Base-by-base conservation (phyloP, 228 moss, liverwort and hornwort species). In the Sphagnum magellanicum region DNA sequence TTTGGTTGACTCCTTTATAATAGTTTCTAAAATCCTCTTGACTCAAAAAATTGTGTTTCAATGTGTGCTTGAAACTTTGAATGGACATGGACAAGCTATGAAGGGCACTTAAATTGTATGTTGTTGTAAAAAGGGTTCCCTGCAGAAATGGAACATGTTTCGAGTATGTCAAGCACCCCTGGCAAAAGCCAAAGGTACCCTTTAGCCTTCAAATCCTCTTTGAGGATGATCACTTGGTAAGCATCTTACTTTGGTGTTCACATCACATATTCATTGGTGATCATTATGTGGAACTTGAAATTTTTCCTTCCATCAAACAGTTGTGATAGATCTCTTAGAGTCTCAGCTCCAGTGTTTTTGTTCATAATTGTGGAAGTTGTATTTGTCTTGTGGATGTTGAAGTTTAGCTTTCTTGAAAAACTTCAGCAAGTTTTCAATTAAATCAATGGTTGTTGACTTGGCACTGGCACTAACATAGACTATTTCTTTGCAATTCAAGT, bases 141-240 rank as follows among this genome's bases (percentile, higher is more conserved):
- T 50, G 65, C 71, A 91, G 86, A 80, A 66, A 32, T 65, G 97
- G 87, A 75, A 67, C 74, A 76, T 55, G 66, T 10, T 81, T 91
- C 58, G 83, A 75, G 64, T 97, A 93, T 63, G 85, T 82, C 68
- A 83, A 88, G 68, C 73, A 88, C 70, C 90, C 93, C 53, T 93
- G 91, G 93, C 83, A 68, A 61, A 88, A 97, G 72, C 91, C 87
- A 8, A 74, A 84, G 66, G 87, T 88, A 58, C 93, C 91, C 6
- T 78, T 81, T 80, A 61, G 64, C 57, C 67, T 93, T 60, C 75
- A 78, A 63, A 73, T 97, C 62, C 77, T 97, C 11, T 77, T 76
- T 71, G 91, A 97, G 85, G 93, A 97, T 68, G 73, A 83, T 51
- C 87, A 97, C 70, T 62, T 97, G 77, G 93, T 97, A 81, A 61